Conservation (phyloP, 2,329 filamentous ascomycete genomes). For the Ploettnerulaceae sp. region DNA sequence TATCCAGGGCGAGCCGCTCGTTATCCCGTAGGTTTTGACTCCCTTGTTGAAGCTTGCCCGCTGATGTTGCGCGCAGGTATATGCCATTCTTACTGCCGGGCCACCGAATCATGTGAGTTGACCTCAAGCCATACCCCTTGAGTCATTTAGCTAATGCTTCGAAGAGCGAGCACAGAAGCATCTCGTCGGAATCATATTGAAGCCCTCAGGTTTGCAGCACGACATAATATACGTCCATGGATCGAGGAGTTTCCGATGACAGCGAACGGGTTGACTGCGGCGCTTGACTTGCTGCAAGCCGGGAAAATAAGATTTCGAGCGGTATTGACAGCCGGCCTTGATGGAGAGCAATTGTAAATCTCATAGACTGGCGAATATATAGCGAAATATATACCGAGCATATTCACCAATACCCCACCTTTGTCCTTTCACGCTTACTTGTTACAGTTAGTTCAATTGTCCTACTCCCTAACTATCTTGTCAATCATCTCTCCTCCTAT, state of each 20-base stretch:
- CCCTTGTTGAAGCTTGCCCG: neutral
- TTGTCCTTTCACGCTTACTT: too few relatives aligned
- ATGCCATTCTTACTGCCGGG: constrained; percentile 17
- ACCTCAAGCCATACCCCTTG: neutral
- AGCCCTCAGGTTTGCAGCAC: constrained; percentile 20
- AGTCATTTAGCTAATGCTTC: neutral
- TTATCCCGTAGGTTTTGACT: constrained; percentile 9
- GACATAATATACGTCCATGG: constrained; percentile 16
- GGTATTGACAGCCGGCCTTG: constrained; percentile 5
- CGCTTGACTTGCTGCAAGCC: constrained; percentile 13
- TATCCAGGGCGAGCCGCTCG: constrained; percentile 14
- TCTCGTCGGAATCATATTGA: constrained; percentile 19
- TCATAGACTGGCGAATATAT: neutral
- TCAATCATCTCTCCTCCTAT: too few relatives aligned
- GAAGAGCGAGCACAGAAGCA: constrained; percentile 17
- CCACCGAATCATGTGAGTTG: constrained; percentile 11
- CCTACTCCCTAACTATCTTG: too few relatives aligned
- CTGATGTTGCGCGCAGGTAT: constrained; percentile 6
- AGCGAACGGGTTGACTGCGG: constrained; percentile 15
- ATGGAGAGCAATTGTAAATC: neutral
- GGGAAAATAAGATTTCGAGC: constrained; percentile 20
- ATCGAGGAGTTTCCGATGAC: constrained; percentile 21
- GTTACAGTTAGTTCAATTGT: too few relatives aligned
- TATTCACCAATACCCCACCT: too few relatives aligned
- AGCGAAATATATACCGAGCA: neutral